Evolutionary conservation across 1,284 basidiomycete genomes (phyloP), one percentile per base, ranked within the genome.

Genomic region (Meripilus lineatus): DNA sequence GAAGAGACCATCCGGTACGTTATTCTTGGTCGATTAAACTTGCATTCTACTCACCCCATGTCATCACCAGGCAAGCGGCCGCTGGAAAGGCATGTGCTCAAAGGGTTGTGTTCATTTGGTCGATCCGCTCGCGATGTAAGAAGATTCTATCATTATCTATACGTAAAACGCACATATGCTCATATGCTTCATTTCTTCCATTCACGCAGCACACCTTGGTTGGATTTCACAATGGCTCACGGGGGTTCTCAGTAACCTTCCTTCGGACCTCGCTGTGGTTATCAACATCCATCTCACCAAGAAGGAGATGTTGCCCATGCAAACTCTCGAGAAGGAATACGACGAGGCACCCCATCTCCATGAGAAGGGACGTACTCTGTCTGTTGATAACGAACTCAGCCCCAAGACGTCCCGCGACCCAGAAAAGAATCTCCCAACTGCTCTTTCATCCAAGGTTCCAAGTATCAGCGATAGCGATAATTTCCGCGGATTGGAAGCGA

Each of bases 51-150:
- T 21, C 10, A 18, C 18, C 22, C 37, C 5, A 43, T 25, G 5
- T 18, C 17, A 33, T 11, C 17, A 32, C 24, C 32, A 60, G 56
- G 59, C 54, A 48, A 48, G 61, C 55, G 32, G 46, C 52, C 51
- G 48, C 40, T 51, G 49, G 26, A 55, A 48, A 51, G 61, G 58
- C 48, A 45, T 66, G 59, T 52, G 57, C 53, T 14, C 50, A 56
- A 42, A 59, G 59, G 32, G 49, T 74, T 14, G 52, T 70, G 1
- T 72, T 74, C 49, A 49, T 73, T 15, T 77, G 74, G 74, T 58
- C 65, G 1, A 62, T 73, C 26, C 66, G 71, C 7, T 59, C 69
- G 38, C 41, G 59, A 26, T 61, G 73, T 73, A 32, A 35, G 65
- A 52, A 4, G 38, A 13, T 13, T 20, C 20, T 38, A 13, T 23